These are phyloP conservation scores for Dryadomyces sulphureus DNA, from an alignment of 2,329 filamentous ascomycete genomes.

Conservation along the genomic window DNA sequence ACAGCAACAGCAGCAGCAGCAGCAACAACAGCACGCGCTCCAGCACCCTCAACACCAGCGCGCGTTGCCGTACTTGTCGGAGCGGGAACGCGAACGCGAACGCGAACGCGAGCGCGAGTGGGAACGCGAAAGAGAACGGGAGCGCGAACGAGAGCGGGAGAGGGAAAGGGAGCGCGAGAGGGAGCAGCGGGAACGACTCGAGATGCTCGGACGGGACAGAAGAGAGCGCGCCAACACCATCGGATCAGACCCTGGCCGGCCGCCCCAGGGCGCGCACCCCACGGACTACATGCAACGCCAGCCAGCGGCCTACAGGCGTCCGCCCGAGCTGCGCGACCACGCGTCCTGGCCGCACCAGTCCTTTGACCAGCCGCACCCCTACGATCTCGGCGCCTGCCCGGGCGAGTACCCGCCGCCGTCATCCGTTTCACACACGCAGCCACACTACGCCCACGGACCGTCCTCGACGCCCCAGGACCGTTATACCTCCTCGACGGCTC, in stretches of 20 bases:
- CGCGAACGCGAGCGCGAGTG: constrained; percentile 15
- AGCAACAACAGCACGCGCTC: background rate
- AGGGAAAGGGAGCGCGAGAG: constrained; percentile 26
- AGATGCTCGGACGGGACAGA: constrained; percentile 15
- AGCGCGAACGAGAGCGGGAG: constrained; percentile 15
- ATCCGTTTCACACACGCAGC: constrained; percentile 16
- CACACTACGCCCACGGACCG: constrained; percentile 20
- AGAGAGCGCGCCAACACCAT: constrained; percentile 23
- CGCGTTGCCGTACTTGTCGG: constrained; percentile 3
- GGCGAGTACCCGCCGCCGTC: constrained; percentile 31
- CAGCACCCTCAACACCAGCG: constrained; percentile 13
- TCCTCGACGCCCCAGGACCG: constrained; percentile 23
- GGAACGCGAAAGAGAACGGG: constrained; percentile 8
- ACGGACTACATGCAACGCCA: constrained; percentile 26
- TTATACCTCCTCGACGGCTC: constrained; percentile 18
- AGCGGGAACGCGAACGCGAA: constrained; percentile 24
- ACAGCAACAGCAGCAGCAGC: background rate
- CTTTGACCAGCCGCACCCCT: constrained; percentile 28
- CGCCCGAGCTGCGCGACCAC: constrained; percentile 25
- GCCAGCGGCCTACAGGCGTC: constrained; percentile 26
- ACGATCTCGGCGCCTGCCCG: constrained; percentile 25
- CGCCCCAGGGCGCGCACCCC: constrained; percentile 25
- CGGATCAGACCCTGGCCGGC: constrained; percentile 14
- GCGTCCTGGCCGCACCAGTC: constrained; percentile 21
- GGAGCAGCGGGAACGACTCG: constrained; percentile 13